These are phyloP conservation scores for Glutinoglossum americanum DNA, from an alignment of 495 filamentous ascomycete species.

Conservation along the genomic window DNA sequence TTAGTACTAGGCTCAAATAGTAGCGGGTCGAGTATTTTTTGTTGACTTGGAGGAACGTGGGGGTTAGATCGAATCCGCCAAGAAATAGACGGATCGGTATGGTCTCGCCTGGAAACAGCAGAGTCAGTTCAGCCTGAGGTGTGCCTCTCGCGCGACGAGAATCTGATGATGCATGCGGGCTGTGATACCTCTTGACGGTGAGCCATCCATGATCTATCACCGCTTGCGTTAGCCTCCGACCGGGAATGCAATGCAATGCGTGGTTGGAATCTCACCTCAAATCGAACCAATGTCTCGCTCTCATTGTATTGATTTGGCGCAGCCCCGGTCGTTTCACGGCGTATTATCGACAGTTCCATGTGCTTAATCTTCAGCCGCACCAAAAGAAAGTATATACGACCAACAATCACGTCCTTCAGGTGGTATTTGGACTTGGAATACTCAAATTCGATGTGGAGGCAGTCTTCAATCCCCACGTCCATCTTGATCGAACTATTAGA, in stretches of 20 bases:
- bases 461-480: conserved; percentile 99
- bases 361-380: conserved; percentile 99
- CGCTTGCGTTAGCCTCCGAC: neutral
- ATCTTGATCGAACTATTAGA: conserved; percentile 98
- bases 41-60: conserved; percentile 98
- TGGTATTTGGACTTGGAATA: conserved; percentile 99
- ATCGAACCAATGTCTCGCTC: conserved; percentile 92
- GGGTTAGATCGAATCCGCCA: conserved; percentile 91
- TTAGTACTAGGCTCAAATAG: conserved; percentile 88
- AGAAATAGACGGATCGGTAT: conserved; percentile 97
- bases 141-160: neutral
- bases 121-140: neutral
- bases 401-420: conserved; percentile 97
- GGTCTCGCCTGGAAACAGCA: conserved; percentile 44
- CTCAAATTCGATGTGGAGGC: conserved; percentile 97
- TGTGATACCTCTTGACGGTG: conserved; percentile 62
- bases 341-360: conserved; percentile 97
- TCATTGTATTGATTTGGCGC: conserved; percentile 99
- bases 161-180: neutral
- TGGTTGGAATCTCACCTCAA: conserved; percentile 41
- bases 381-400: conserved; percentile 94
- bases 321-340: conserved; percentile 85
- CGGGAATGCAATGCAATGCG: neutral
- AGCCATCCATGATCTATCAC: conserved; percentile 89
- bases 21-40: conserved; percentile 99